A percentile compares a stretch with the other conserved stretches of the same genome.
phyloP scores from a whole-genome alignment of 805 yeast species.

The Kodamaea restingae region DNA sequence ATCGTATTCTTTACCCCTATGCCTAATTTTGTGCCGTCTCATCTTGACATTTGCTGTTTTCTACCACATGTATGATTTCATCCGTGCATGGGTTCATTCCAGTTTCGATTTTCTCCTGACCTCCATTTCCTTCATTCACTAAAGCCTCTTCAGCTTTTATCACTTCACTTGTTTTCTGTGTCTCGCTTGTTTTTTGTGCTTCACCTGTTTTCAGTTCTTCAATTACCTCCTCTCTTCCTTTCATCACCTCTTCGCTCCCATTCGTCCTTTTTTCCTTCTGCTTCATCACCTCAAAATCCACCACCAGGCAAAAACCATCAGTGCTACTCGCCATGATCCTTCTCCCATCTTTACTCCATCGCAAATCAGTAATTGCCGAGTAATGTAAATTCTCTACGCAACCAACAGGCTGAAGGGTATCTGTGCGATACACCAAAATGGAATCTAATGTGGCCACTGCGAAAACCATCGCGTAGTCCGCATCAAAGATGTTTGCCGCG shows the following conservation, averaged over 20 bases:
- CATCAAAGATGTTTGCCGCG: slow-evolving; percentile 37
- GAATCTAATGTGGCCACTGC: slow-evolving; percentile 93
- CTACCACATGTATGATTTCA: too few species aligned
- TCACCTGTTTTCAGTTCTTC: neutral
- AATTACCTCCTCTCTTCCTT: neutral
- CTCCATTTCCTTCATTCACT: too few species aligned
- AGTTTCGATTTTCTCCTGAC: too few species aligned
- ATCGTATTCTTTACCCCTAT: too few species aligned
- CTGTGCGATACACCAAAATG: slow-evolving; percentile 78
- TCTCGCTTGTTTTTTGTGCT: neutral
- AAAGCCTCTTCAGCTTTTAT: too few species aligned
- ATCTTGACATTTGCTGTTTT: too few species aligned
- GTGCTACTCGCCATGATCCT: slow-evolving; percentile 73
- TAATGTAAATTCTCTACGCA: slow-evolving; percentile 78
- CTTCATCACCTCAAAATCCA: slow-evolving; percentile 44
- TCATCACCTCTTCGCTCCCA: slow-evolving; percentile 15
- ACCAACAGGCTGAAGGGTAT: slow-evolving; percentile 63
- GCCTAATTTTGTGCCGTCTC: too few species aligned
- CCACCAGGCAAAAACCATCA: slow-evolving; percentile 84
- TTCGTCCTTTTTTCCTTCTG: slow-evolving; percentile 37
- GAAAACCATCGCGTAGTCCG: slow-evolving; percentile 79
- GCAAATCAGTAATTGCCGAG: slow-evolving; percentile 79
- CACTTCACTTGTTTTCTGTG: neutral
- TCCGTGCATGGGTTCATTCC: too few species aligned
- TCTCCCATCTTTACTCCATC: slow-evolving; percentile 79